Percentiles rank a stretch among this genome's conserved stretches.
Conservation (phyloP, 140 eudicot species). For the Senecio squalidus region DNA sequence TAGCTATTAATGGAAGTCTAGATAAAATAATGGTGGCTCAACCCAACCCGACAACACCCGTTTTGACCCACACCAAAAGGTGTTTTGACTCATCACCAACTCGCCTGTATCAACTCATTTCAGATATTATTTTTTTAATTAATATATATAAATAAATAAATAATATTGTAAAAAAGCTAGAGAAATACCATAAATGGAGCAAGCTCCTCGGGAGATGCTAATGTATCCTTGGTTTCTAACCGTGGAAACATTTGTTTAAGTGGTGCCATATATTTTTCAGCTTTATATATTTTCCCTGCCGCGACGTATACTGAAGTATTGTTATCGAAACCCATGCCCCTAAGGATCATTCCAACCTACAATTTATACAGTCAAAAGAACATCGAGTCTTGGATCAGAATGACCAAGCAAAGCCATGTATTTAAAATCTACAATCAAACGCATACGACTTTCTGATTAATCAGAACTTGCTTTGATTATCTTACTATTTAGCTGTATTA, state of each 20-base stretch:
- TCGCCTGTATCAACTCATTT: no score
- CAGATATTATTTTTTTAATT: no score
- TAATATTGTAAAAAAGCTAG: not conserved
- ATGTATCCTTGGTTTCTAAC: constrained; percentile 74
- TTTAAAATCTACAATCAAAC: not conserved
- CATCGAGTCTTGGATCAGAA: constrained; percentile 3
- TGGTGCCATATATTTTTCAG: constrained; percentile 92
- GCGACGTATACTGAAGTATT: constrained; percentile 87
- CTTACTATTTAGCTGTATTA: no score
- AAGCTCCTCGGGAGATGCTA: constrained; percentile 87
- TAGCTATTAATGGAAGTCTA: not conserved
- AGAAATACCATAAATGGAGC: constrained; percentile 73
- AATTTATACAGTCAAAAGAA: constrained; percentile 10
- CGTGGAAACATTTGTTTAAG: constrained; percentile 90
- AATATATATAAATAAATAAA: constrained; percentile 8
- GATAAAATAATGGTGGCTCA: not conserved
- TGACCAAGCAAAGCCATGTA: not conserved
- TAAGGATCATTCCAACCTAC: constrained; percentile 99
- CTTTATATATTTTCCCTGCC: constrained; percentile 89
- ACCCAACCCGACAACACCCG: not conserved
- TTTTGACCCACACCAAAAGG: not conserved
- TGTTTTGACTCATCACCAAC: no score
- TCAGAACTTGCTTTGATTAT: no score
- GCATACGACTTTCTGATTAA: no score
- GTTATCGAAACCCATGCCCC: constrained; percentile 99